These are phyloP conservation scores for Russula sp. DNA, from an alignment of 768 basidiomycete species.

Conservation along the genomic window DNA sequence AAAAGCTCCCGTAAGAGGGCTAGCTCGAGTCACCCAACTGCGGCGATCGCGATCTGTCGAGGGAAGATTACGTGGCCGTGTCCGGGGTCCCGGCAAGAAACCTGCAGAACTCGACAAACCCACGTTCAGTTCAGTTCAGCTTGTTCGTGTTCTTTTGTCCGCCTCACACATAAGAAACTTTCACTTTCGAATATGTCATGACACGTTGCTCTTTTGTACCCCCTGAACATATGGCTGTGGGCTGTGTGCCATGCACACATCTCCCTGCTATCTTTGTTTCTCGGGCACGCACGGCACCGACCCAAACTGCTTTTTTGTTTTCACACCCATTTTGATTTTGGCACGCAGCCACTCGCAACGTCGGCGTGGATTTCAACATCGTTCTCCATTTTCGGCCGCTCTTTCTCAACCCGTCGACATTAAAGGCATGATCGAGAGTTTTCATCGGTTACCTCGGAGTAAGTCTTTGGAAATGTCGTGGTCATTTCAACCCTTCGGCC, in stretches of 20 bases:
- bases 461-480: conserved; percentile 14
- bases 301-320: conserved; percentile 7
- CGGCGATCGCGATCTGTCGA: conserved; percentile 1
- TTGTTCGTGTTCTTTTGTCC: background rate
- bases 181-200: conserved; percentile 8
- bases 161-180: background rate
- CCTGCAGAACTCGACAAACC: background rate
- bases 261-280: too few relatives aligned
- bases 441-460: conserved; percentile 16
- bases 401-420: conserved; percentile 20
- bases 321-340: conserved; percentile 7
- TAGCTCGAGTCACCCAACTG: background rate
- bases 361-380: conserved; percentile 7
- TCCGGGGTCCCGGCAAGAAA: conserved; percentile 5
- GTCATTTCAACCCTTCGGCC: conserved; percentile 9
- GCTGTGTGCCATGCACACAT: conserved; percentile 1
- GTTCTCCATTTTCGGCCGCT: conserved; percentile 15
- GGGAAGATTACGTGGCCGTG: background rate
- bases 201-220: background rate
- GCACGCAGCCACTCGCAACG: conserved; percentile 5
- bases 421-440: conserved; percentile 17
- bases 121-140: conserved; percentile 2
- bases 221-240: background rate
- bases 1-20: too few relatives aligned
- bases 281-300: background rate